Conservation (phyloP, 371 early-diverging fungal genomes). For the Mortierella sp. region DNA sequence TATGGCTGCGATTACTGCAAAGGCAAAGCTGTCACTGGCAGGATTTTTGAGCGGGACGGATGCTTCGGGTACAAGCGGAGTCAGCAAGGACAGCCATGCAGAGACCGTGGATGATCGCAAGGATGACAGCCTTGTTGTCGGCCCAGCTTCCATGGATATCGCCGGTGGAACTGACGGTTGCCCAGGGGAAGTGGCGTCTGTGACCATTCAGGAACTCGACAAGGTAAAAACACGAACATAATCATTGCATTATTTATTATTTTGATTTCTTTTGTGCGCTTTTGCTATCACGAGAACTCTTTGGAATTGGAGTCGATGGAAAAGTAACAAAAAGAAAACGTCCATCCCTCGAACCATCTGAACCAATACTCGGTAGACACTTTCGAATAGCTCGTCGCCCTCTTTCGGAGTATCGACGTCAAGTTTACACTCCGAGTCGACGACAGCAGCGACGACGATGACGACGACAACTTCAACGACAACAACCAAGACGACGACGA, state of each 20-base stretch:
- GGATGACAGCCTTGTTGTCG: not conserved
- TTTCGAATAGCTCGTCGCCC: slow-evolving; percentile 39
- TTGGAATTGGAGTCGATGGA: not conserved
- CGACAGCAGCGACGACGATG: slow-evolving; percentile 21
- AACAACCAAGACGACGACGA: slow-evolving; percentile 6
- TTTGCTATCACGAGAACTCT: not conserved
- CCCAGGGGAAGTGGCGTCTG: not conserved
- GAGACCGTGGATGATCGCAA: not conserved
- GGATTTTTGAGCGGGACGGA: not conserved
- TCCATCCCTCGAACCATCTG: slow-evolving; percentile 28
- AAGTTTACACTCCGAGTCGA: slow-evolving; percentile 31
- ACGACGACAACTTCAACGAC: slow-evolving; percentile 5
- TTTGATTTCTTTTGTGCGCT: not conserved
- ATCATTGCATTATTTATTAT: not conserved
- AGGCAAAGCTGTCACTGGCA: slow-evolving; percentile 25
- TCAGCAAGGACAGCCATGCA: not conserved
- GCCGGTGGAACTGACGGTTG: not conserved
- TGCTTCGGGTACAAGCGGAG: not conserved
- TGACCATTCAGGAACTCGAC: slow-evolving; percentile 31
- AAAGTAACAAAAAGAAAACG: not conserved
- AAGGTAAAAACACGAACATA: slow-evolving; percentile 18
- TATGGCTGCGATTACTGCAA: slow-evolving; percentile 21
- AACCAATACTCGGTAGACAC: slow-evolving; percentile 39
- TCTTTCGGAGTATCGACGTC: slow-evolving; percentile 32
- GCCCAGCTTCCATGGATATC: not conserved